A percentile compares a stretch with the other conserved stretches of the same genome.
Evolutionary conservation across 345 rosid genomes (phyloP).

Genomic region (Noccaea bulbosa): DNA sequence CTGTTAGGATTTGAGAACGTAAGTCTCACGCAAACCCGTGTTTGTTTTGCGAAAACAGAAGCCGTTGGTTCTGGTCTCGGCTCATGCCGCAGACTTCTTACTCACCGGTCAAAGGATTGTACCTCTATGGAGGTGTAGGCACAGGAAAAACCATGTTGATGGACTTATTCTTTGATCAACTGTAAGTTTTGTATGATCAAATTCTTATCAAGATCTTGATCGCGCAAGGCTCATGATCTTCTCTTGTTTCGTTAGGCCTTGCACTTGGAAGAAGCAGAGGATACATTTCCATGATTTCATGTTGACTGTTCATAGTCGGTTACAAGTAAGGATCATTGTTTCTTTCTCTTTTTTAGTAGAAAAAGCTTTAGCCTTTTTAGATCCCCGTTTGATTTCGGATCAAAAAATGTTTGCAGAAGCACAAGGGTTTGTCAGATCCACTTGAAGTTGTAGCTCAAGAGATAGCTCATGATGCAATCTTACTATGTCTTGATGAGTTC

Average conservation of each 20-base stretch:
- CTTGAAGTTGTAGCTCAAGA: constrained; percentile 98
- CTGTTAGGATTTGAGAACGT: constrained; percentile 12
- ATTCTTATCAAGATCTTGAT: background rate
- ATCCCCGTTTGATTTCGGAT: background rate
- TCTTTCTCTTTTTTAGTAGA: background rate
- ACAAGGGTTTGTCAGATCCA: constrained; percentile 91
- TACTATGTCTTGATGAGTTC: constrained; percentile 92
- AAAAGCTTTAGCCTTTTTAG: constrained; percentile 14
- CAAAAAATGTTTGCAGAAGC: constrained; percentile 64
- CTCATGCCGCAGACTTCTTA: constrained; percentile 72
- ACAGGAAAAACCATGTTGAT: constrained; percentile 99
- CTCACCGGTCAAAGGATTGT: constrained; percentile 89
- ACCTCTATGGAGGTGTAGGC: constrained; percentile 97
- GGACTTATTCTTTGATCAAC: constrained; percentile 86
- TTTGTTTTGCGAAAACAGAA: constrained; percentile 54
- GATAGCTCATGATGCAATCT: constrained; percentile 87
- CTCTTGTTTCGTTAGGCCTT: constrained; percentile 59
- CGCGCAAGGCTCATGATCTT: background rate
- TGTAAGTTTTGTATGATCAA: constrained; percentile 56
- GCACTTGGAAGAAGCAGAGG: constrained; percentile 91
- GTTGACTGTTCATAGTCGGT: constrained; percentile 89
- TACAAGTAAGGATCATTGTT: constrained; percentile 65
- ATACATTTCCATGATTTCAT: constrained; percentile 99
- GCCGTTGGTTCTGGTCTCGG: constrained; percentile 96
- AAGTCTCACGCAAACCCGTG: background rate